A percentile compares a stretch with the other conserved stretches of the same genome.
Evolutionary conservation across 208 protist species (phyloP).

Genomic region (Trypanosoma brucei): DNA sequence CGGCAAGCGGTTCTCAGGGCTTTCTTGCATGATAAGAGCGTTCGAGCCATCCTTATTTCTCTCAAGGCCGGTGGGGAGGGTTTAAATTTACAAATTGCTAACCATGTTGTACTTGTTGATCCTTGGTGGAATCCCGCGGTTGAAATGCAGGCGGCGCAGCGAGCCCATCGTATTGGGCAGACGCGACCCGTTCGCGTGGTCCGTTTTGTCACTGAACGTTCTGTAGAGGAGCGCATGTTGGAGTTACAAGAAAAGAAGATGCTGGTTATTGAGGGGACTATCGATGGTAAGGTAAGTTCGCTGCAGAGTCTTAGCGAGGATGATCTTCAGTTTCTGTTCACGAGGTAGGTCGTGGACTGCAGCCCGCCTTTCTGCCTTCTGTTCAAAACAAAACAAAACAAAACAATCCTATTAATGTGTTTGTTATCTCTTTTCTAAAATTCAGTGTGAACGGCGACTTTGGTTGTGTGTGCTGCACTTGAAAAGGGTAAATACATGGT

Average conservation of each 20-base stretch:
- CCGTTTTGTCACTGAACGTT: constrained; percentile 92
- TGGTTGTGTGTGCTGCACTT: no score
- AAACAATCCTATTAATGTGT: no score
- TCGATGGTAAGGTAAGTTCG: constrained; percentile 85
- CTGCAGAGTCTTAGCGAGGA: constrained; percentile 79
- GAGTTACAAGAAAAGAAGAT: constrained; percentile 92
- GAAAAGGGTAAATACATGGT: no score
- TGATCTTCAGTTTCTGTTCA: constrained; percentile 89
- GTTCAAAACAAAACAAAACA: no score
- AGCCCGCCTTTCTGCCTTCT: neutral
- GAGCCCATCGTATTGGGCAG: constrained; percentile 98
- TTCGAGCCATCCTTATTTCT: constrained; percentile 96
- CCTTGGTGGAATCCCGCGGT: constrained; percentile 97
- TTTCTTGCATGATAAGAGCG: constrained; percentile 74
- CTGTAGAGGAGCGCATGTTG: constrained; percentile 90
- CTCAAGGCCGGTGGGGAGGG: constrained; percentile 98
- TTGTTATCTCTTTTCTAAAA: no score
- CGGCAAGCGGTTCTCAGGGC: constrained; percentile 78
- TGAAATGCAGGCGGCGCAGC: constrained; percentile 97
- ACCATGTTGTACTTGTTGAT: constrained; percentile 98
- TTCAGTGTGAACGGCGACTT: no score
- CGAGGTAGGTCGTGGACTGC: constrained; percentile 31
- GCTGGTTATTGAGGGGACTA: constrained; percentile 91
- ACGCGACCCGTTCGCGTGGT: constrained; percentile 94
- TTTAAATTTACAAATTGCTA: constrained; percentile 97